Conservation (phyloP, 73 alveolate genomes). For the Uronychia setigera region DNA sequence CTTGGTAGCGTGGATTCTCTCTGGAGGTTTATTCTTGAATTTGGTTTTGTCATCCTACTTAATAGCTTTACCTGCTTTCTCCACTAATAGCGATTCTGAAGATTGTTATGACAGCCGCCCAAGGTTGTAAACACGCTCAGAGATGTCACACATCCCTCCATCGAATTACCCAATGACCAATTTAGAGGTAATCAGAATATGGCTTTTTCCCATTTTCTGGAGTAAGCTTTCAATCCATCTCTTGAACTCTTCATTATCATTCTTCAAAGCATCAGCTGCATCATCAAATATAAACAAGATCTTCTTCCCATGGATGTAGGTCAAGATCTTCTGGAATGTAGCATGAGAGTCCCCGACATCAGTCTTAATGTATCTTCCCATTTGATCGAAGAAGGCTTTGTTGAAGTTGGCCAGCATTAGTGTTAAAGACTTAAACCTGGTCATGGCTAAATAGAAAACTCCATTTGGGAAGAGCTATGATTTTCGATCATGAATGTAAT, state of each 20-base stretch:
- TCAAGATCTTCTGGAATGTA: slow-evolving; percentile 14
- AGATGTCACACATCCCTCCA: slow-evolving; percentile 13
- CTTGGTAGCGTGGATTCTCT: slow-evolving; percentile 9
- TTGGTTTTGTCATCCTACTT: neutral
- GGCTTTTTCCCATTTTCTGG: neutral
- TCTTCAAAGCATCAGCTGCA: slow-evolving; percentile 16
- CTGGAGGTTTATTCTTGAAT: slow-evolving; percentile 7
- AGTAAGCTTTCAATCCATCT: slow-evolving; percentile 11
- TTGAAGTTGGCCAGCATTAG: slow-evolving; percentile 13
- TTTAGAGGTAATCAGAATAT: slow-evolving; percentile 25
- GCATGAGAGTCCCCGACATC: slow-evolving; percentile 23
- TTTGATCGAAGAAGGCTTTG: slow-evolving; percentile 7
- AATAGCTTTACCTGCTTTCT: slow-evolving; percentile 25
- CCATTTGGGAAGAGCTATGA: slow-evolving; percentile 15
- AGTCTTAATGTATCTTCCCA: neutral
- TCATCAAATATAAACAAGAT: slow-evolving; percentile 22
- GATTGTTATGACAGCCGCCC: neutral
- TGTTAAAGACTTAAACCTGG: neutral
- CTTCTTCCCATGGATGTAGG: neutral
- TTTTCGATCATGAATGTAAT: slow-evolving; percentile 12
- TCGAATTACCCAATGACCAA: slow-evolving; percentile 5
- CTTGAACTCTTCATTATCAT: slow-evolving; percentile 13
- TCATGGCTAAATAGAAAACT: slow-evolving; percentile 6
- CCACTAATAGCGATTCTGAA: slow-evolving; percentile 16
- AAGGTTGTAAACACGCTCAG: slow-evolving; percentile 7